Percentiles rank a stretch among this genome's conserved stretches.
phyloP scores from a whole-genome alignment of 805 yeast genomes.

The Saturnispora serradocipensis region DNA sequence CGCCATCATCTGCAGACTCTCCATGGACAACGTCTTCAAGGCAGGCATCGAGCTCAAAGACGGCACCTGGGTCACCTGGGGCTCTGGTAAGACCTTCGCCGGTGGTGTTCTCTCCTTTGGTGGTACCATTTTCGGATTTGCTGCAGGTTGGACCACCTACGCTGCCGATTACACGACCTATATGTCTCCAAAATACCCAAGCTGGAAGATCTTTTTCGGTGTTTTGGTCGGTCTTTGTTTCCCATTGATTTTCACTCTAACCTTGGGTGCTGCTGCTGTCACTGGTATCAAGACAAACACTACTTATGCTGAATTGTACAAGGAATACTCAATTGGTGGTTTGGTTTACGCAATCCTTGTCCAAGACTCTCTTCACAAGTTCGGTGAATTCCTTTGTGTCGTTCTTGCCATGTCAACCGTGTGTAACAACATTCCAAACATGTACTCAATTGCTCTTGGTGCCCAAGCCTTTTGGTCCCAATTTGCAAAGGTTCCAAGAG shows the following conservation, averaged over 20 bases:
- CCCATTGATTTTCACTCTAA: slow-evolving; percentile 66
- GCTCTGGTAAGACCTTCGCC: slow-evolving; percentile 58
- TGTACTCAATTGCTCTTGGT: slow-evolving; percentile 82
- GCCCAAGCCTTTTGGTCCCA: slow-evolving; percentile 80
- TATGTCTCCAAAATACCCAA: slow-evolving; percentile 59
- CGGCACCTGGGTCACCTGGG: slow-evolving; percentile 26
- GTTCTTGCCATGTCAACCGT: slow-evolving; percentile 77
- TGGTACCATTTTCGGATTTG: slow-evolving; percentile 76
- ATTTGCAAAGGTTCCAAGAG: slow-evolving; percentile 69
- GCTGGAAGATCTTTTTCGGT: slow-evolving; percentile 51
- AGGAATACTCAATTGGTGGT: slow-evolving; percentile 62
- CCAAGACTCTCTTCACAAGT: slow-evolving; percentile 71
- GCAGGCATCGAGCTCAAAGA: slow-evolving; percentile 33
- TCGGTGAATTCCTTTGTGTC: slow-evolving; percentile 86
- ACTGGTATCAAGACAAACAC: slow-evolving; percentile 47
- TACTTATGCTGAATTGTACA: slow-evolving; percentile 43
- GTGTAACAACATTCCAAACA: slow-evolving; percentile 87
- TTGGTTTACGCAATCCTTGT: slow-evolving; percentile 71
- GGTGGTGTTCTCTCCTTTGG: slow-evolving; percentile 76
- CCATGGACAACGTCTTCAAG: slow-evolving; percentile 54
- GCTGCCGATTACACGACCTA: slow-evolving; percentile 90
- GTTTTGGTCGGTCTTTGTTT: slow-evolving; percentile 53
- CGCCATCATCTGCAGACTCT: slow-evolving; percentile 69
- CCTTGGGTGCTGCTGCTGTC: slow-evolving; percentile 80
- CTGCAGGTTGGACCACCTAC: slow-evolving; percentile 90